Conservation (phyloP, 169 alveolate species). For the Plasmodium chabaudi region DNA sequence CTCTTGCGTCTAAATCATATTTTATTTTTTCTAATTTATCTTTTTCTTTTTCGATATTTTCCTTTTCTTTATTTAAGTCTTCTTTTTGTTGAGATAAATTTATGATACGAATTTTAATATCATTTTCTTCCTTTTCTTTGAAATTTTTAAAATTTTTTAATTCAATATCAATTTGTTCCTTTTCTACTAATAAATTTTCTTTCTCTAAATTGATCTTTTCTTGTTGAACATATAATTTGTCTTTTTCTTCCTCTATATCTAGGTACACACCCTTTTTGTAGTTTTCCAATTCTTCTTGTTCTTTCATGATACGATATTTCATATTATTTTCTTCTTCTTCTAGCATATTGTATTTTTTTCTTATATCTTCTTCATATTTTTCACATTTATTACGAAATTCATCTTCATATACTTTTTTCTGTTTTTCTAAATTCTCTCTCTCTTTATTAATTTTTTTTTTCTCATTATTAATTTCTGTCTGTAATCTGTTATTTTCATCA, state of each 20-base stretch:
- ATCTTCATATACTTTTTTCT: conserved; percentile 63
- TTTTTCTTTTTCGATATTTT: conserved; percentile 59
- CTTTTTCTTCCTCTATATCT: conserved; percentile 75
- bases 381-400: conserved; percentile 69
- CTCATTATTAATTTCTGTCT: conserved; percentile 51
- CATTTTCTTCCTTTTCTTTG: conserved; percentile 74
- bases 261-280: conserved; percentile 40
- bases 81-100: conserved; percentile 73
- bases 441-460: conserved; percentile 48
- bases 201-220: conserved; percentile 68
- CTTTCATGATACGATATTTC: conserved; percentile 67
- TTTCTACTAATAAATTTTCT: conserved; percentile 72
- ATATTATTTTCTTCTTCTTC: conserved; percentile 66
- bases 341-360: conserved; percentile 39
- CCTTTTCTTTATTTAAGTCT: conserved; percentile 71
- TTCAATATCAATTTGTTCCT: conserved; percentile 73
- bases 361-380: conserved; percentile 63
- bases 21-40: conserved; percentile 58
- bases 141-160: conserved; percentile 71
- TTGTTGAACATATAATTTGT: conserved; percentile 60
- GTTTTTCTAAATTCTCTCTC: conserved; percentile 64
- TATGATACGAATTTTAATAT: conserved; percentile 58
- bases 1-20: conserved; percentile 61
- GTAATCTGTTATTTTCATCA: conserved; percentile 37
- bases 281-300: conserved; percentile 74